Base-by-base conservation (phyloP, 2,329 filamentous ascomycete genomes). In the Cadophora malorum region DNA sequence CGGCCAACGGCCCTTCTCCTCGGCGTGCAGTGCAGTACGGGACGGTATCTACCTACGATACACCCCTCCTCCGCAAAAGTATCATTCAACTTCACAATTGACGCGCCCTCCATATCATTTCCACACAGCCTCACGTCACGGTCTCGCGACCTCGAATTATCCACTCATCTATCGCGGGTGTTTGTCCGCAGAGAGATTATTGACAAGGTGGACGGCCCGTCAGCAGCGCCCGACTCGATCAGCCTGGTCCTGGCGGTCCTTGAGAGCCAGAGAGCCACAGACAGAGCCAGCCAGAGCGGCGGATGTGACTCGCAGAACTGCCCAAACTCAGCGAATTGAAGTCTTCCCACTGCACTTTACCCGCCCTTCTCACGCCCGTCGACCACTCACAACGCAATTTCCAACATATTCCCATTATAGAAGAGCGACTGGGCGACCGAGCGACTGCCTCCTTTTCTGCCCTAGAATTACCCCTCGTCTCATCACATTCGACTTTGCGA, bases 331-430 rank as follows among this genome's bases (percentile, higher is more conserved):
- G 69, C 72, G 65, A 71, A 71, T 70, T 55, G 67, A 62, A 68
- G 47, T 58, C 33, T 64, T 53, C 21, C 47, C 25, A 49, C 45
- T 21, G 19, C 58, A 19, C 66, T 62, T 72, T 72, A 72, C 70
- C 73, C 71, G 70, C 71, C 69, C 58, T 63, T 67, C 59, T 62
- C 59, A 45, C 50, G 50, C 59, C 59, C 45, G 59, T 47, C 67
- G 47, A 70, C 71, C 73, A 73, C 69, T 73, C 70, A 72, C 68
- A 56, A 70, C 67, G 65, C 67, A 66, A 70, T 66, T 61, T 64
- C 59, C 65, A 70, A 53, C 63, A 66, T 67, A 61, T 67, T 67
- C 69, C 67, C 69, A 70, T 65, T 68, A 71, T 70, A 72, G 69
- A 61, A 67, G 67, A 53, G 59, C 33, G 12, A 65, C 50, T 35